A percentile compares a stretch with the other conserved stretches of the same genome.
These are phyloP conservation scores for Backusella macrospora DNA, from an alignment of 192 early-diverging fungal genomes.

Conservation along the genomic window DNA sequence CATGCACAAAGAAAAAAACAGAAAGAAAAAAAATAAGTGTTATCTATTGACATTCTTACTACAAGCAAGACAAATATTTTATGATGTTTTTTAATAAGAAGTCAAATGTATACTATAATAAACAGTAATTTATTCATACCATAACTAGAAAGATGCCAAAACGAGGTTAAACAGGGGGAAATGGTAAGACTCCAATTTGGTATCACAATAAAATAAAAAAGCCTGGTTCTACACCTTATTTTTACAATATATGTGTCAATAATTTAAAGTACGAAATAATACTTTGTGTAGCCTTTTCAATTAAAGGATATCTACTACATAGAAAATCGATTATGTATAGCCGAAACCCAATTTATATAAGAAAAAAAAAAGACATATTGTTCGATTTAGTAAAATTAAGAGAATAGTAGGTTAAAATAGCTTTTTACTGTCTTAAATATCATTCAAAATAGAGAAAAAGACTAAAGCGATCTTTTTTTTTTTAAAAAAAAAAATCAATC, in stretches of 20 bases:
- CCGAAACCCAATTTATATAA: not conserved
- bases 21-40: too few species aligned
- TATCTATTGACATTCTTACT: too few species aligned
- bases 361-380: not conserved
- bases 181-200: not conserved
- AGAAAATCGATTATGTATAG: too few species aligned
- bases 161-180: not conserved
- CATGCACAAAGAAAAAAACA: too few species aligned
- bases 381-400: not conserved
- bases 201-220: not conserved
- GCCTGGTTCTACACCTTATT: not conserved
- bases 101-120: not conserved
- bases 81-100: not conserved
- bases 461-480: not conserved
- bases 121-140: not conserved
- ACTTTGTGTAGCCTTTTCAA: not conserved
- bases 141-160: not conserved
- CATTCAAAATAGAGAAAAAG: not conserved
- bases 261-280: not conserved
- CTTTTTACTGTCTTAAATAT: not conserved
- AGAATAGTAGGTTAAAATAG: too few species aligned
- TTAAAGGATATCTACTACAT: too few species aligned
- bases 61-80: too few species aligned
- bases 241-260: slow-evolving; percentile 2
- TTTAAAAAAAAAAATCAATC: not conserved